Percentiles rank a stretch among this genome's conserved stretches.
Evolutionary conservation across 1,139 yeast species (phyloP).

Genomic region (Geotrichum histeridarum): DNA sequence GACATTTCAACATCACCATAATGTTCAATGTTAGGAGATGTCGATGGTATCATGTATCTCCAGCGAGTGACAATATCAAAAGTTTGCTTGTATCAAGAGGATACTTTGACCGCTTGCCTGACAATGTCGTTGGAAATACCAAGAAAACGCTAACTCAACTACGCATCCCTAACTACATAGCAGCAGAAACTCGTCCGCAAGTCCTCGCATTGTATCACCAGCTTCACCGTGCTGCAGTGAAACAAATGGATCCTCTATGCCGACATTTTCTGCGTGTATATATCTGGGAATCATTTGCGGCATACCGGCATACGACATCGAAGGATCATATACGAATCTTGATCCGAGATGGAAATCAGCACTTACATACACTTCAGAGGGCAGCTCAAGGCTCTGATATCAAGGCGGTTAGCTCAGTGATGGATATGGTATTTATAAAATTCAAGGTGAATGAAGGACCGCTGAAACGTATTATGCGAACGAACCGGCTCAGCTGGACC

Average conservation of each 20-base stretch:
- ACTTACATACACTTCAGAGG: slow-evolving; percentile 15
- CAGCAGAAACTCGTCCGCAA: slow-evolving; percentile 13
- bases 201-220: slow-evolving; percentile 23
- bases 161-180: slow-evolving; percentile 6
- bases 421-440: slow-evolving; percentile 21
- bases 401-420: slow-evolving; percentile 17
- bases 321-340: slow-evolving; percentile 21
- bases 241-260: slow-evolving; percentile 26
- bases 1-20: background rate
- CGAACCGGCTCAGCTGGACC: slow-evolving; percentile 17
- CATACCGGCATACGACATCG: slow-evolving; percentile 24
- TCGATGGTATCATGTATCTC: too few relatives aligned
- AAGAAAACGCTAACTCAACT: background rate
- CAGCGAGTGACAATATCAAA: too few relatives aligned
- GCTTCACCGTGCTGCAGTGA: slow-evolving; percentile 19
- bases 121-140: background rate
- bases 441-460: slow-evolving; percentile 24
- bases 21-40: too few relatives aligned
- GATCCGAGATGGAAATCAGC: slow-evolving; percentile 18
- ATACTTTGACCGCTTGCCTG: slow-evolving; percentile 1
- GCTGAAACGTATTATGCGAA: slow-evolving; percentile 18
- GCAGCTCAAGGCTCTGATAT: slow-evolving; percentile 20
- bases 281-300: slow-evolving; percentile 24
- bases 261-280: slow-evolving; percentile 22
- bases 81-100: background rate